A percentile compares a stretch with the other conserved stretches of the same genome.
Evolutionary conservation across 1,139 yeast species (phyloP).

Genomic region (Pichiaceae sp.): DNA sequence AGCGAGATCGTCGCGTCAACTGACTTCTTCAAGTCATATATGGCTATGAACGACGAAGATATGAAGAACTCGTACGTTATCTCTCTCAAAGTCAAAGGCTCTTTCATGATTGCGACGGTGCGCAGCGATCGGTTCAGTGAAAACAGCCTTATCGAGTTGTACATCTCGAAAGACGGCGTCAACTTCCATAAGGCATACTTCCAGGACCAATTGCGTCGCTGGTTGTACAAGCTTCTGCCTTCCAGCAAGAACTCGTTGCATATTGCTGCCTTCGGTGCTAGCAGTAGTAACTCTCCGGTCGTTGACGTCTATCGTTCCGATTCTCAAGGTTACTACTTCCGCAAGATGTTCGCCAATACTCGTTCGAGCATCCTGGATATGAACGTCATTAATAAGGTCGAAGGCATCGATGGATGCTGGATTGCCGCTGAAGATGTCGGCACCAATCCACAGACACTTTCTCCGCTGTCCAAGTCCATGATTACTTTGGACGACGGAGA

Average conservation of each 20-base stretch:
- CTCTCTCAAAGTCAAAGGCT: constrained; percentile 40
- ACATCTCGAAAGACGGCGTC: constrained; percentile 51
- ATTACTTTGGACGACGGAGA: constrained; percentile 54
- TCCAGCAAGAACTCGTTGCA: constrained; percentile 52
- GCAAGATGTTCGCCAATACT: constrained; percentile 36
- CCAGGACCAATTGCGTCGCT: constrained; percentile 29
- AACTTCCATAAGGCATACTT: constrained; percentile 46
- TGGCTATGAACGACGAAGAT: constrained; percentile 16
- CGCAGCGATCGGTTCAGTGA: constrained; percentile 37
- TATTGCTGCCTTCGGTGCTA: constrained; percentile 33
- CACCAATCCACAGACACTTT: constrained; percentile 1
- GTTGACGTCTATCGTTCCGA: constrained; percentile 51
- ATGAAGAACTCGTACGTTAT: constrained; percentile 29
- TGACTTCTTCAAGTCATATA: constrained; percentile 46
- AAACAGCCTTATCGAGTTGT: constrained; percentile 37
- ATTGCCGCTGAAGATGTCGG: constrained; percentile 28
- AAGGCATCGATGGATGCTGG: constrained; percentile 67
- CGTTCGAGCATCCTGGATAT: constrained; percentile 31
- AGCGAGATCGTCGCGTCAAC: constrained; percentile 36
- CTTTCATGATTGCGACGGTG: constrained; percentile 45
- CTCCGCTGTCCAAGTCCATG: constrained; percentile 25
- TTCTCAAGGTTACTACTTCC: constrained; percentile 52
- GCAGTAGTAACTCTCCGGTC: constrained; percentile 15
- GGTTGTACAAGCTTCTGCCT: constrained; percentile 43
- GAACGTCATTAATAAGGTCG: constrained; percentile 40